Evolutionary conservation across 805 yeast genomes (phyloP), one percentile per base, ranked within the genome.

Genomic region (Ogataea degrootiae): DNA sequence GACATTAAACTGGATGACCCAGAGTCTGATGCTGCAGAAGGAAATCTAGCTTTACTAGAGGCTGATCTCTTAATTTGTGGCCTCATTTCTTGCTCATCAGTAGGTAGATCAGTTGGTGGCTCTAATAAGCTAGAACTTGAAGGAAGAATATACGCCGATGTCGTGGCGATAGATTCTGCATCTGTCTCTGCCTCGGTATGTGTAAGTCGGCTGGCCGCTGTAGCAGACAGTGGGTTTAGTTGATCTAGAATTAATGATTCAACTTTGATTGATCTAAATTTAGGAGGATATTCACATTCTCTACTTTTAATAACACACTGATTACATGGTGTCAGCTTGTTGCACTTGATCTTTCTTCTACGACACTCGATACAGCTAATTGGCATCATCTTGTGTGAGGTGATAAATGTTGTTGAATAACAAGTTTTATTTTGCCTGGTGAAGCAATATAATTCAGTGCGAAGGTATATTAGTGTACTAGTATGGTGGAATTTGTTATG

Each of bases 241-340:
- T 21, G 29, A n/a, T 56, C 57, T 6, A 53, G 48, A 22, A 60
- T 53, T 6, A 60, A 39, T 9, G 58, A 52, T 36, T 59, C 62
- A 17, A 68, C 59, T 47, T 63, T 66, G 35, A 73, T 73, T 35
- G 76, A 74, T 45, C 80, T 58, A 49, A 75, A 75, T 16, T 73
- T 75, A 3, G 72, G 60, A 1, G 80, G 80, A 52, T 72, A 75
- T 39, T 67, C 69, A 56, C 80, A 75, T n/a, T 34, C 36, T n/a
- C 70, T 60, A 12, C 58, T 58, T 39, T 75, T 62, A 29, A 62
- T 67, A 2, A 56, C 54, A 53, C 79, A 74, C 49, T 73, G 77
- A 48, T 72, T 71, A 54, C 79, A 74, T 1, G 79, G 79, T 26
- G 67, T 66, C 43, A 57, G 40, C 46, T 65, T 57, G 44, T 62